A percentile compares a stretch with the other conserved stretches of the same genome.
phyloP scores from a whole-genome alignment of 495 filamentous ascomycete genomes.

The Sphaerosporella brunnea region DNA sequence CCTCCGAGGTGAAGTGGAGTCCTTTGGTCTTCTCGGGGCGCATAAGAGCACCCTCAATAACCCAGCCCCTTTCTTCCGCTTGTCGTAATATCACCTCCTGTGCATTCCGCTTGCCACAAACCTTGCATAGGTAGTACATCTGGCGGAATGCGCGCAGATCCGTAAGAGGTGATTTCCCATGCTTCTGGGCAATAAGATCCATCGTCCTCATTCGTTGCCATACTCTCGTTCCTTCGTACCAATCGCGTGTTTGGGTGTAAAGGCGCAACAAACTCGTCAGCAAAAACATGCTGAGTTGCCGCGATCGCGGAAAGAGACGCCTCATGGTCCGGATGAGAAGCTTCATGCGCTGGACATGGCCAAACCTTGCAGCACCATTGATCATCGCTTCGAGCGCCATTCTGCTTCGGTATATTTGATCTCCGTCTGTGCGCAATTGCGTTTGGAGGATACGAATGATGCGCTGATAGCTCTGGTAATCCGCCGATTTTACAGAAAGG shows the following conservation, averaged over 20 bases:
- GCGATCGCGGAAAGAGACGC: conserved; percentile 13
- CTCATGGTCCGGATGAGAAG: conserved; percentile 10
- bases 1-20: conserved; percentile 2
- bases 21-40: conserved; percentile 18
- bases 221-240: conserved; percentile 12
- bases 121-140: conserved; percentile 15
- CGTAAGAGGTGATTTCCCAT: not conserved
- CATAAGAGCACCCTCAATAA: not conserved
- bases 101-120: conserved; percentile 7
- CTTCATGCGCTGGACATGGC: conserved; percentile 9
- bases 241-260: conserved; percentile 15
- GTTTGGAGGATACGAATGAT: conserved; percentile 12
- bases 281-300: conserved; percentile 8
- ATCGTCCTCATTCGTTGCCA: conserved; percentile 1
- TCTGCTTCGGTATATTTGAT: conserved; percentile 2
- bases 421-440: not conserved
- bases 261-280: conserved; percentile 15
- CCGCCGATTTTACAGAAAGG: conserved; percentile 20
- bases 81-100: conserved; percentile 4
- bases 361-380: conserved; percentile 17
- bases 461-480: conserved; percentile 11
- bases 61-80: conserved; percentile 11
- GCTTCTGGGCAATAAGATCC: not conserved
- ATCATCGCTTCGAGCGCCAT: conserved; percentile 14
- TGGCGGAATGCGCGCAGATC: conserved; percentile 17